phyloP scores from a whole-genome alignment of 73 alveolate genomes.

The Paramecium tetraurelia region DNA sequence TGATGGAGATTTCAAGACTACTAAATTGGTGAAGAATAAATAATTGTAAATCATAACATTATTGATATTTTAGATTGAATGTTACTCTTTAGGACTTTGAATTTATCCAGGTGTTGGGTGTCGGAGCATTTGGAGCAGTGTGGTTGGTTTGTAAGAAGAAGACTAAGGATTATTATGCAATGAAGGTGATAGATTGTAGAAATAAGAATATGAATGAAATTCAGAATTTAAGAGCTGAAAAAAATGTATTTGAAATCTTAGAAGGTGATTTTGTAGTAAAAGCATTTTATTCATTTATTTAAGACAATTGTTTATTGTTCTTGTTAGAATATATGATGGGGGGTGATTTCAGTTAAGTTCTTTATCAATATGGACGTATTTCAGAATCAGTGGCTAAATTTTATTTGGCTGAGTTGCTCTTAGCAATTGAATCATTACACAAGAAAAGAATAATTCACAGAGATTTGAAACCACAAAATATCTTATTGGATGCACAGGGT shows the following conservation, averaged over 20 bases:
- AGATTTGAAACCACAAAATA: slow-evolving; percentile 77
- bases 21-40: not conserved
- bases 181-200: slow-evolving; percentile 56
- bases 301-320: slow-evolving; percentile 52
- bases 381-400: slow-evolving; percentile 71
- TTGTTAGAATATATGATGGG: slow-evolving; percentile 59
- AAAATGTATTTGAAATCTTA: slow-evolving; percentile 56
- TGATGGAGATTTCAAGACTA: slow-evolving; percentile 4
- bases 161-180: slow-evolving; percentile 56
- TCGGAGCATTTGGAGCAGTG: slow-evolving; percentile 65
- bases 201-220: slow-evolving; percentile 19
- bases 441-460: slow-evolving; percentile 71
- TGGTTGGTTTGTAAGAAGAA: slow-evolving; percentile 61
- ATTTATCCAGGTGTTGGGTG: slow-evolving; percentile 46
- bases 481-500: slow-evolving; percentile 68
- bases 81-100: slow-evolving; percentile 50
- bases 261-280: slow-evolving; percentile 63
- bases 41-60: not conserved
- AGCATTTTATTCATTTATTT: slow-evolving; percentile 51
- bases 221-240: slow-evolving; percentile 54
- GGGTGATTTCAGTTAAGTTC: slow-evolving; percentile 59
- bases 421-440: slow-evolving; percentile 71
- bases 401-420: slow-evolving; percentile 70
- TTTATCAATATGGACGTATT: slow-evolving; percentile 57
- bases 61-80: not conserved